Base-by-base conservation (phyloP, 371 early-diverging fungal genomes). In the Mucor plumbeus region DNA sequence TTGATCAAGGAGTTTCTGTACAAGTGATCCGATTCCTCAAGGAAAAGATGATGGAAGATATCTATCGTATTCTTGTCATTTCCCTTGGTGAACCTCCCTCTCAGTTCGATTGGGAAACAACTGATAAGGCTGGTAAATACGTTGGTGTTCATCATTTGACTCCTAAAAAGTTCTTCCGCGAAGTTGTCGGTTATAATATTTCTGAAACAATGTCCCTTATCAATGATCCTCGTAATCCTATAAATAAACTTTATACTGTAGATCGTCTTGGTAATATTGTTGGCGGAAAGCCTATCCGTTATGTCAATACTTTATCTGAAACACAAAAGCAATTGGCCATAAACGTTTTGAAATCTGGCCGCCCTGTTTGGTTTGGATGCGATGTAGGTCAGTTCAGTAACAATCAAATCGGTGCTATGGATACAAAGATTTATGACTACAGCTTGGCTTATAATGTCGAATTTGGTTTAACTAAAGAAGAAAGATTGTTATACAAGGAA, bases 341-440 rank as follows among this genome's bases (percentile, higher is more conserved):
- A 56, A 74, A 82, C 31, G 86, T 84, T 38, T 75, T 93, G 48
- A 83, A 85, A 57, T 73, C 82, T 2, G 89, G 89, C 31, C 74
- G 79, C 5, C 92, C 94, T 5, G 92, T 93, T 6, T 93, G 93
- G 94, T 93, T 93, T 66, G 93, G 93, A 6, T 90, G 91, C 53
- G 92, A 93, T 76, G 92, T 92, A 19, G 91, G 92, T 7, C 80
- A 83, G 66, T 83, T 75, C 58, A 75, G 74, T 31, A 75, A 67
- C 21, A 63, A 78, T 33, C 59, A 74, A 15, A 70, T 81, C 35
- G 93, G 87, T 53, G 80, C 88, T 38, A 78, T 93, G 82, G 94
- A 93, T 64, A 77, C 84, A 14, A 78, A 87, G 38, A 65, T 88
- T 15, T 87, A 81, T 66, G 89, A 92, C 67, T 93, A 91, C 65